Evolutionary conservation across 2,329 filamentous ascomycete species (phyloP).

Genomic region (Fusarium circinatum): DNA sequence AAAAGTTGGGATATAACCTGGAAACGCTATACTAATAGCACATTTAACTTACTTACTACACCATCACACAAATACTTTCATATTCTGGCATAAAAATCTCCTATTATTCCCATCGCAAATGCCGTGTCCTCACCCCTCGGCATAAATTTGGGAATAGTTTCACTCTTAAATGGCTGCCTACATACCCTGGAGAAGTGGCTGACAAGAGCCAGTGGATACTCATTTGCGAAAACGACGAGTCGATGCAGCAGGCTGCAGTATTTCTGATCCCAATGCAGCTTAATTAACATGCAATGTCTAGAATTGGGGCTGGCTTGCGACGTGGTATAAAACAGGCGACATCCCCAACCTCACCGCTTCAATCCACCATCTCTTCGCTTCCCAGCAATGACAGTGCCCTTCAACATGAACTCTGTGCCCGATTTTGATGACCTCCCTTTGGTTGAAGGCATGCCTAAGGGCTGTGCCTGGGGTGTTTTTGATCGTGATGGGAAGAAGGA

Average conservation of each 20-base stretch:
- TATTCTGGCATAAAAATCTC: accelerated
- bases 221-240: conserved; percentile 8
- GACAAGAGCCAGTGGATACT: conserved; percentile 14
- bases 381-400: neutral
- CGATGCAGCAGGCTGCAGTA: neutral
- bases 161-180: neutral
- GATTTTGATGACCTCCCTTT: conserved; percentile 27
- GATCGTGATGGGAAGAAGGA: conserved; percentile 59
- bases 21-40: neutral
- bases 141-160: neutral
- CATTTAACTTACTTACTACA: accelerated
- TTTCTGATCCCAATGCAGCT: neutral
- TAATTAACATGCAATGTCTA: neutral
- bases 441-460: conserved; percentile 57
- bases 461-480: conserved; percentile 64
- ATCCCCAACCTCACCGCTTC: neutral
- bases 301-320: neutral
- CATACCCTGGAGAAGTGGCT: neutral
- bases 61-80: accelerated
- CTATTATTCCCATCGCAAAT: too few relatives aligned
- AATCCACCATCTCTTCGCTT: neutral
- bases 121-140: accelerated
- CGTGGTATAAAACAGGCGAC: conserved; percentile 5
- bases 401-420: conserved; percentile 6
- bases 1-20: accelerated